Conservation (phyloP, 331 rosid genomes). For the Spiraea crenata region DNA sequence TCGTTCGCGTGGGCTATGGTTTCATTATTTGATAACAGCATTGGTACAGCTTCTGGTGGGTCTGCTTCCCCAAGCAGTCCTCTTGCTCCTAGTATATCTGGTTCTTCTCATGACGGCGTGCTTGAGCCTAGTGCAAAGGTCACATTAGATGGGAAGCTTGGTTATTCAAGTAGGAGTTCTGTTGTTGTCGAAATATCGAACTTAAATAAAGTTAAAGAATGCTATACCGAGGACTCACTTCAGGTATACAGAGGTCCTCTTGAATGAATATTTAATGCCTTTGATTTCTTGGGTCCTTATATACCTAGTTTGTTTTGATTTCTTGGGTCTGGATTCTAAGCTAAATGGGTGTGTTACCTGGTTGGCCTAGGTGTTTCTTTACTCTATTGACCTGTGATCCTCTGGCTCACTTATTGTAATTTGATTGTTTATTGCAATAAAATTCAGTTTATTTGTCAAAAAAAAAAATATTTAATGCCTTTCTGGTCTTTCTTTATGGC, state of each 20-base stretch:
- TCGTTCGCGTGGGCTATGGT: constrained; percentile 97
- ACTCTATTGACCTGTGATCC: too few species aligned
- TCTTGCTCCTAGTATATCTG: constrained; percentile 90
- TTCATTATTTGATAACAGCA: constrained; percentile 91
- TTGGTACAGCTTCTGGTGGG: constrained; percentile 92
- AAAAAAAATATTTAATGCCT: background rate
- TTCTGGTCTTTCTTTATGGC: background rate
- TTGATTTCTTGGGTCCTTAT: too few species aligned
- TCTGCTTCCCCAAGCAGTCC: constrained; percentile 99
- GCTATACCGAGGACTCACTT: constrained; percentile 95
- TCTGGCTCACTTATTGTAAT: too few species aligned
- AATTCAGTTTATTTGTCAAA: too few species aligned
- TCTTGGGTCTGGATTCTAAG: too few species aligned
- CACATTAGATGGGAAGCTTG: constrained; percentile 83
- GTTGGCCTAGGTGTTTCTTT: too few species aligned
- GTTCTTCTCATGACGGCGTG: constrained; percentile 90
- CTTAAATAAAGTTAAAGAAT: constrained; percentile 83
- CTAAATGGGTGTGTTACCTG: too few species aligned
- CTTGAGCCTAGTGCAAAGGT: constrained; percentile 86
- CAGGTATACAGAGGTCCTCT: constrained; percentile 47
- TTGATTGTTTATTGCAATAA: too few species aligned
- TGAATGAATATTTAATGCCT: background rate
- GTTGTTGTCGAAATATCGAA: constrained; percentile 86
- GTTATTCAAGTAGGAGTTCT: constrained; percentile 82
- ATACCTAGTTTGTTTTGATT: too few species aligned